phyloP scores from a whole-genome alignment of 2,329 filamentous ascomycete genomes.

The Trichoderma polysporum region DNA sequence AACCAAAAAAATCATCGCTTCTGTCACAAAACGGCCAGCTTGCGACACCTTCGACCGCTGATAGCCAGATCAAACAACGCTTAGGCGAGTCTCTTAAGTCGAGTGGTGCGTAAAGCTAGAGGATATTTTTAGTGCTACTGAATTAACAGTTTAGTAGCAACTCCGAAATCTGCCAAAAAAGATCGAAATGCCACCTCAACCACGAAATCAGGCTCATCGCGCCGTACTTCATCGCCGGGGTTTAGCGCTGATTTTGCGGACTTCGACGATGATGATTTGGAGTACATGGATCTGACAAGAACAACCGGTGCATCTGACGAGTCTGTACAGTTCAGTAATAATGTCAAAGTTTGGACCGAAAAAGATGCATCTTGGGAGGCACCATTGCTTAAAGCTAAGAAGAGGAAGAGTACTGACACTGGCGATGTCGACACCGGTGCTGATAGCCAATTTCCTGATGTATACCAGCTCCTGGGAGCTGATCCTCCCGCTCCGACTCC shows the following conservation, averaged over 20 bases:
- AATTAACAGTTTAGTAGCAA: background rate
- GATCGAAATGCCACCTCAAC: constrained; percentile 29
- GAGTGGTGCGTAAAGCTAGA: constrained; percentile 8
- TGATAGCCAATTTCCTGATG: constrained; percentile 53
- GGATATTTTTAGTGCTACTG: background rate
- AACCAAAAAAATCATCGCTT: constrained; percentile 46
- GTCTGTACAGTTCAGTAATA: constrained; percentile 38
- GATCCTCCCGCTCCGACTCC: constrained; percentile 40
- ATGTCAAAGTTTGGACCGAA: constrained; percentile 45
- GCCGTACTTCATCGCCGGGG: constrained; percentile 22
- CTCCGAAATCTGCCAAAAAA: constrained; percentile 25
- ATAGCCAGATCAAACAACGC: constrained; percentile 25
- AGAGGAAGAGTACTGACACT: constrained; percentile 53
- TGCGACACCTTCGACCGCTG: constrained; percentile 39
- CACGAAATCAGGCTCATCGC: constrained; percentile 29
- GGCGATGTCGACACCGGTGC: constrained; percentile 37
- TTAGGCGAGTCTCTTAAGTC: constrained; percentile 18
- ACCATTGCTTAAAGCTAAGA: constrained; percentile 44
- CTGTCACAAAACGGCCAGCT: constrained; percentile 44
- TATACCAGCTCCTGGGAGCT: constrained; percentile 49
- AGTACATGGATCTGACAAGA: constrained; percentile 44
- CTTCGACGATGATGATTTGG: constrained; percentile 37
- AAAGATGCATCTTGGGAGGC: constrained; percentile 41
- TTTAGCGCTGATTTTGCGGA: constrained; percentile 37
- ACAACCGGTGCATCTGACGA: constrained; percentile 37